Percentiles rank a stretch among this genome's conserved stretches.
Evolutionary conservation across 257 asterid species (phyloP).

Genomic region (Solanum sitiens): DNA sequence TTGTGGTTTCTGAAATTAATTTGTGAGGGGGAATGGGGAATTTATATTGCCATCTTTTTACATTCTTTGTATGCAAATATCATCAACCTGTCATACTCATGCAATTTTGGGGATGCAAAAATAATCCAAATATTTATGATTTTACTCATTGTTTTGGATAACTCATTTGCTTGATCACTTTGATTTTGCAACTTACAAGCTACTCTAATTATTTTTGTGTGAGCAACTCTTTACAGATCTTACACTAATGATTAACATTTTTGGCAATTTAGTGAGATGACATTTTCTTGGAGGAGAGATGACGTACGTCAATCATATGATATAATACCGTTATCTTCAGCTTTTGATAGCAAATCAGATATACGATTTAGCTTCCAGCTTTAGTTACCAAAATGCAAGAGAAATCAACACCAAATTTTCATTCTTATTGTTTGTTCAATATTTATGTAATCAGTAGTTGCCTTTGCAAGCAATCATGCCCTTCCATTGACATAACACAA

Average conservation of each 20-base stretch:
- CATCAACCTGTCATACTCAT: background rate
- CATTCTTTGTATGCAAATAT: background rate
- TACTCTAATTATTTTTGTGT: background rate
- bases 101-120: background rate
- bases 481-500: background rate
- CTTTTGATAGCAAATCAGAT: background rate
- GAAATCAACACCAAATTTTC: background rate
- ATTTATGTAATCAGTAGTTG: background rate
- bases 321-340: background rate
- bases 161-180: background rate
- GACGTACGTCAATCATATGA: background rate
- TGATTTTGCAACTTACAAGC: background rate
- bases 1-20: background rate
- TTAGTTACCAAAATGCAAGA: background rate
- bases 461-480: background rate
- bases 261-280: background rate
- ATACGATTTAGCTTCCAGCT: background rate
- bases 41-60: background rate
- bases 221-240: background rate
- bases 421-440: background rate
- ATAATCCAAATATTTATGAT: background rate
- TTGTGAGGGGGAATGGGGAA: no score
- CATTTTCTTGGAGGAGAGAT: constrained; percentile 6
- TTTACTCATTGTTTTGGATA: background rate
- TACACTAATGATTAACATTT: background rate